Conservation (phyloP, 1,139 yeast species). For the Kodamaea sp. region DNA sequence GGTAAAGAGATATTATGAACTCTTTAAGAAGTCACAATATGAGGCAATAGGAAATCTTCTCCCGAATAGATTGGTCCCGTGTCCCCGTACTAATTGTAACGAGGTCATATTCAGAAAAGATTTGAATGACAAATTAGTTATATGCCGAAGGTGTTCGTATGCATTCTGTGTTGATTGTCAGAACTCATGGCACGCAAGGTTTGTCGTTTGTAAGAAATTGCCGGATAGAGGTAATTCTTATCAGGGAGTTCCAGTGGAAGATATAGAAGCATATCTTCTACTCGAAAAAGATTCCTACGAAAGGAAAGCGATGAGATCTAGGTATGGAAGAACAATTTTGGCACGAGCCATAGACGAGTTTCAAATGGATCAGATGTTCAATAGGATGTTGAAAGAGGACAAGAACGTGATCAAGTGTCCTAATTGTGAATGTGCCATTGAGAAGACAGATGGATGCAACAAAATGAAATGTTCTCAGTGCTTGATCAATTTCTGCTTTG, state of each 20-base stretch:
- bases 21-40: conserved; percentile 43
- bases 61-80: conserved; percentile 52
- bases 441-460: conserved; percentile 67
- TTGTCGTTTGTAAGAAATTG: conserved; percentile 43
- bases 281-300: conserved; percentile 28
- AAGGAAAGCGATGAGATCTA: conserved; percentile 40
- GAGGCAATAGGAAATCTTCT: conserved; percentile 46
- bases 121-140: conserved; percentile 52
- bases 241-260: conserved; percentile 43
- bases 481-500: conserved; percentile 51
- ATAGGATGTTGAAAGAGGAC: conserved; percentile 42
- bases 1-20: conserved; percentile 37
- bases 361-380: conserved; percentile 50
- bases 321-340: conserved; percentile 52
- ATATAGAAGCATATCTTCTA: conserved; percentile 40
- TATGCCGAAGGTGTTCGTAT: conserved; percentile 53
- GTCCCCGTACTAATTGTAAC: conserved; percentile 51
- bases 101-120: conserved; percentile 49
- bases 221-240: conserved; percentile 21
- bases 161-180: conserved; percentile 64
- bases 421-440: conserved; percentile 53
- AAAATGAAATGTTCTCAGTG: conserved; percentile 64
- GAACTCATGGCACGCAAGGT: conserved; percentile 68
- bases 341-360: conserved; percentile 46
- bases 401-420: conserved; percentile 56